Evolutionary conservation across 331 rosid genomes (phyloP).

Genomic region (Telfairia occidentalis): DNA sequence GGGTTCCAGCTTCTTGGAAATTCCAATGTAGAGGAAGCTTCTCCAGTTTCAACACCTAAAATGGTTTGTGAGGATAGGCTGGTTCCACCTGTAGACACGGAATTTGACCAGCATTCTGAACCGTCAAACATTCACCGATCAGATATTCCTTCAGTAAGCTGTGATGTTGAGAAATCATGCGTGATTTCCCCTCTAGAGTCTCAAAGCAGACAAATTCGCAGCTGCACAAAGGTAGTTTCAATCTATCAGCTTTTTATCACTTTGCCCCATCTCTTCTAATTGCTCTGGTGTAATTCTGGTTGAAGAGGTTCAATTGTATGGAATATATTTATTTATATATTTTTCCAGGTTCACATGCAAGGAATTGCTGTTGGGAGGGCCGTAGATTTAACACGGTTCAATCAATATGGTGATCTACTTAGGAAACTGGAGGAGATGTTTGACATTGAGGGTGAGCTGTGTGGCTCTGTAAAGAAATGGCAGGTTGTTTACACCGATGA

Average conservation of each 20-base stretch:
- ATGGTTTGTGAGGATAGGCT: slow-evolving; percentile 34
- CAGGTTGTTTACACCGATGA: slow-evolving; percentile 91
- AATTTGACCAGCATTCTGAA: slow-evolving; percentile 73
- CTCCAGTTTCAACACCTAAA: slow-evolving; percentile 37
- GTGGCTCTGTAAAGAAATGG: slow-evolving; percentile 70
- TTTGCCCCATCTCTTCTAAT: neutral
- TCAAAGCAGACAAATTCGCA: slow-evolving; percentile 85
- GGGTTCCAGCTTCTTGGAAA: slow-evolving; percentile 71
- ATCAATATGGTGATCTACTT: slow-evolving; percentile 60
- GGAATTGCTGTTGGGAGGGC: slow-evolving; percentile 99
- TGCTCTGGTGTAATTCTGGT: neutral
- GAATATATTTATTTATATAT: neutral
- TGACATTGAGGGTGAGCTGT: slow-evolving; percentile 71
- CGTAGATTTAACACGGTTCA: slow-evolving; percentile 74
- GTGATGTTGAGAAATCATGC: slow-evolving; percentile 84
- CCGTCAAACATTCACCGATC: slow-evolving; percentile 70
- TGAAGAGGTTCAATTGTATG: neutral
- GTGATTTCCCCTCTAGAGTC: slow-evolving; percentile 72
- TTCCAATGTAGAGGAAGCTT: slow-evolving; percentile 45
- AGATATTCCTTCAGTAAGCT: slow-evolving; percentile 69
- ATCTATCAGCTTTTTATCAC: slow-evolving; percentile 1
- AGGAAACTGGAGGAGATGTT: slow-evolving; percentile 84
- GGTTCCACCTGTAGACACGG: slow-evolving; percentile 53
- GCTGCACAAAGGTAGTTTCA: slow-evolving; percentile 84
- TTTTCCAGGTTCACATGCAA: slow-evolving; percentile 85